These are phyloP conservation scores for Talaromyces sp. DNA, from an alignment of 2,329 filamentous ascomycete species.

Conservation along the genomic window DNA sequence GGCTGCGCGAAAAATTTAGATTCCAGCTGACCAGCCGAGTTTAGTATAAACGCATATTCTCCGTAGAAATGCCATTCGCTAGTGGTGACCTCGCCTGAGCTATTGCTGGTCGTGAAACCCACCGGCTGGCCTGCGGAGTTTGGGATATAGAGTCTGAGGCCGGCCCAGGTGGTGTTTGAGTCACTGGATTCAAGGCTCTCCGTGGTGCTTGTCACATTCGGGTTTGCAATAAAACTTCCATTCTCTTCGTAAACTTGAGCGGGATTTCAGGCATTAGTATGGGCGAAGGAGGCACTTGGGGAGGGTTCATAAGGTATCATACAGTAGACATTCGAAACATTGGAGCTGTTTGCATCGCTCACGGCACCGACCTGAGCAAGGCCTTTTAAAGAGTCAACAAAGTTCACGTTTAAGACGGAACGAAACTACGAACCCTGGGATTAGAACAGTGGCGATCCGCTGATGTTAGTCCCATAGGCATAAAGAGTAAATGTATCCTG, in stretches of 20 bases:
- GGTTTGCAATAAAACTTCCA: background rate
- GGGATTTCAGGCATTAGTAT: background rate
- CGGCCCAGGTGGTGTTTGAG: constrained; percentile 1
- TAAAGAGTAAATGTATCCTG: constrained; percentile 1
- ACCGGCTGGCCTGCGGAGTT: background rate
- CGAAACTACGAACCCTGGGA: background rate
- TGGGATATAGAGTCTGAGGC: background rate
- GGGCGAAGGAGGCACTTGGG: background rate
- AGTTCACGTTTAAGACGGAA: background rate
- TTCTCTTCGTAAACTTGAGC: background rate
- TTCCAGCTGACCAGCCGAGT: background rate
- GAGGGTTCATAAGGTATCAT: background rate
- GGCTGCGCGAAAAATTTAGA: constrained; percentile 4
- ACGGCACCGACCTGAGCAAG: constrained; percentile 1
- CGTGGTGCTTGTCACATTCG: constrained; percentile 1
- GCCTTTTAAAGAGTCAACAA: background rate
- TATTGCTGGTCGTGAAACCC: background rate
- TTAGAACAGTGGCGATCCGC: background rate
- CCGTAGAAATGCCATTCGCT: constrained; percentile 1
- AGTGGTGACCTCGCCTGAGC: background rate
- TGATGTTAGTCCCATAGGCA: background rate
- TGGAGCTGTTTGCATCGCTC: background rate
- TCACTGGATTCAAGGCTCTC: background rate
- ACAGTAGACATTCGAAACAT: constrained; percentile 6
- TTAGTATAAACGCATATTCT: background rate